These are phyloP conservation scores for Penicillium paradoxum DNA, from an alignment of 495 filamentous ascomycete species.

Conservation along the genomic window DNA sequence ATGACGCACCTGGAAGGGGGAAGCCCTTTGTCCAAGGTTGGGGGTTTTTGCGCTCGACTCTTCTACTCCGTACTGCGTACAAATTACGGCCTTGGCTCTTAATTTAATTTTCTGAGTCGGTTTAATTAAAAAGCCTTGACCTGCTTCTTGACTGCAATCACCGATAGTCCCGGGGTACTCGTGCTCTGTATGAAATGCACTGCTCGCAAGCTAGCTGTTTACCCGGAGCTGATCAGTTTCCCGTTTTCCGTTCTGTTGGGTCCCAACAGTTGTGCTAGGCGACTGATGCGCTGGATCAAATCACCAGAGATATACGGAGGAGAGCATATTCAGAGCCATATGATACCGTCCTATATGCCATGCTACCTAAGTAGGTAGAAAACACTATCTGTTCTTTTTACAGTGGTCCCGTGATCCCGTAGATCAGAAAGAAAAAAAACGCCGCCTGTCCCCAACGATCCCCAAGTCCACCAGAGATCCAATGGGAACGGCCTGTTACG, in stretches of 20 bases:
- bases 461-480: neutral
- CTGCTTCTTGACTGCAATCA: no score
- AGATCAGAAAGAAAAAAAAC: conserved; percentile 6
- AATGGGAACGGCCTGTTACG: neutral
- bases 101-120: neutral
- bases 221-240: conserved; percentile 16
- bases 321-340: neutral
- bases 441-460: neutral
- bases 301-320: neutral
- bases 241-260: conserved; percentile 18
- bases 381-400: neutral
- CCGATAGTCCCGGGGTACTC: no score
- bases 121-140: neutral
- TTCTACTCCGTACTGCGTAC: neutral
- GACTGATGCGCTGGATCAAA: neutral
- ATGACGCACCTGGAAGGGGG: conserved; percentile 15
- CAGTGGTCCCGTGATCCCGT: conserved; percentile 7
- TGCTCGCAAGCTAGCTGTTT: conserved; percentile 3
- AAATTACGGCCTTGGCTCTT: neutral
- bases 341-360: no score
- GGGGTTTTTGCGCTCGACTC: neutral
- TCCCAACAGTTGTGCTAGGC: conserved; percentile 10
- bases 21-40: neutral
- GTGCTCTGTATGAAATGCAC: no score
- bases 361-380: no score